A percentile compares a stretch with the other conserved stretches of the same genome.
These are phyloP conservation scores for Paradendryphiella salina DNA, from an alignment of 2,329 filamentous ascomycete species.

Conservation along the genomic window DNA sequence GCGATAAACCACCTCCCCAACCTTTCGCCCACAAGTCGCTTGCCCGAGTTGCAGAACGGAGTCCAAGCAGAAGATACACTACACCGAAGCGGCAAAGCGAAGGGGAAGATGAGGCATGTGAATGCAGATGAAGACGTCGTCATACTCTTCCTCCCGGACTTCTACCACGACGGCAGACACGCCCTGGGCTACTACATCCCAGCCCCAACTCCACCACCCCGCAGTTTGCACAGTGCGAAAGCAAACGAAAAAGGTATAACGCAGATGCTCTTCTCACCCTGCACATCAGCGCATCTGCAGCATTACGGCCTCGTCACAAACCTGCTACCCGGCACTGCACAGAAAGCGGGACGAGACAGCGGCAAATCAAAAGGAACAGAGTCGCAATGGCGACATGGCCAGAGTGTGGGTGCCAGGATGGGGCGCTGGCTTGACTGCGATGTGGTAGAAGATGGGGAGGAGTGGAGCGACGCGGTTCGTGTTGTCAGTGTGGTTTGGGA, in stretches of 20 bases:
- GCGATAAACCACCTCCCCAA: conserved; percentile 29
- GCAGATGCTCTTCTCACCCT: conserved; percentile 18
- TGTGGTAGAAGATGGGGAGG: conserved; percentile 4
- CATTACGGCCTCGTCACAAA: conserved; percentile 11
- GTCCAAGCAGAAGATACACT: conserved; percentile 5
- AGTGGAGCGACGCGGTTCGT: not conserved
- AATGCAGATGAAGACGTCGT: not conserved
- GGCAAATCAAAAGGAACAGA: too few species aligned
- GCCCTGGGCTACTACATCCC: conserved; percentile 18
- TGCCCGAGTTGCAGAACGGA: conserved; percentile 5
- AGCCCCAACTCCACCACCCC: too few species aligned
- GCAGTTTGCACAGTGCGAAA: not conserved
- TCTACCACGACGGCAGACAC: conserved; percentile 21
- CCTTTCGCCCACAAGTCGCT: not conserved
- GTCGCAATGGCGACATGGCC: not conserved
- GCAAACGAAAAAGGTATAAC: not conserved
- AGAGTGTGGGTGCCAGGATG: conserved; percentile 1
- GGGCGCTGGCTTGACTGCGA: conserved; percentile 13
- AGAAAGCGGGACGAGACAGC: not conserved
- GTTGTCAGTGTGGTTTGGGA: conserved; percentile 6
- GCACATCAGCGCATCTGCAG: conserved; percentile 5
- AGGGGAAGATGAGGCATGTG: too few species aligned
- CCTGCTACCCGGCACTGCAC: not conserved
- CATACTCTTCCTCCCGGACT: conserved; percentile 23
- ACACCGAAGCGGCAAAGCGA: not conserved